Percentiles rank a stretch among this genome's conserved stretches.
Conservation (phyloP, 192 early-diverging fungal genomes). For the Piromyces sp. region DNA sequence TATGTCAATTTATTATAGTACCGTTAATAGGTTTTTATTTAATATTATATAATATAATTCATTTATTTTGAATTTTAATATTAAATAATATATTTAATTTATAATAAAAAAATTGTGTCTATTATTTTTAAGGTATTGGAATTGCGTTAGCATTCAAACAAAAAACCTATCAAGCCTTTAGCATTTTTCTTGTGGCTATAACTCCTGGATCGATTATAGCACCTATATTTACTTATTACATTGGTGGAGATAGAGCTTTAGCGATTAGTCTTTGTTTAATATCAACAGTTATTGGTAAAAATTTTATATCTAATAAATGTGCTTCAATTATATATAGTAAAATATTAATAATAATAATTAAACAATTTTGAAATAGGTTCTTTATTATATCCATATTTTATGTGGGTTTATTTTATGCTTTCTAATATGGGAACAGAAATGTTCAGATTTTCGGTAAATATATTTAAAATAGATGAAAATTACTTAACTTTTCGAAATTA, state of each 20-base stretch:
- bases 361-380: not conserved
- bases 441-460: not conserved
- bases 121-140: not conserved
- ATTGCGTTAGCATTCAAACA: not conserved
- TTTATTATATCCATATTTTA: not conserved
- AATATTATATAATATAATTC: no score
- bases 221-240: not conserved
- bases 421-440: not conserved
- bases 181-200: not conserved
- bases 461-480: no score
- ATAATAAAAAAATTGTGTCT: no score
- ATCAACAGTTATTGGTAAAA: not conserved
- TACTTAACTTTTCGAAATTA: no score
- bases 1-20: not conserved
- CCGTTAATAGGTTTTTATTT: not conserved
- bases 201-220: not conserved
- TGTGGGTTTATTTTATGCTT: not conserved
- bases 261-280: not conserved
- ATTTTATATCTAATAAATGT: no score
- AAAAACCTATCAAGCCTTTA: not conserved
- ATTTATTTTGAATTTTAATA: no score
- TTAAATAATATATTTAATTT: no score
- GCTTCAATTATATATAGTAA: no score
- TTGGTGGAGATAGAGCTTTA: not conserved
- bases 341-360: no score